Evolutionary conservation across 176 grass and related monocot species (phyloP), one percentile per base, ranked within the genome.

Genomic region (Avena atlantica): DNA sequence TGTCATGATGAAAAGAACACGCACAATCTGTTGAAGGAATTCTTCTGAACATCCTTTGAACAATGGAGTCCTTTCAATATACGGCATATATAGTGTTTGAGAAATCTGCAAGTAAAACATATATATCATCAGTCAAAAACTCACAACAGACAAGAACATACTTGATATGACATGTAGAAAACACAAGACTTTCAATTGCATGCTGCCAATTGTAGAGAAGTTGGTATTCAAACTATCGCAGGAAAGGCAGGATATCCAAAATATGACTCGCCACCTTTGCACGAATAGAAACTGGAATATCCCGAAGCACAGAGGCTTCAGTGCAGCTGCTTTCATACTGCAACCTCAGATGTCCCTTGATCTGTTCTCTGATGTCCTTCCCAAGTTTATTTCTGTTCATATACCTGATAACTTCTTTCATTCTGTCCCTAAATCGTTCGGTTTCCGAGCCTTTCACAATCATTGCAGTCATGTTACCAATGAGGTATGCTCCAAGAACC

Each of bases 401-500:
- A 34, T 94, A 99, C 51, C 87, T 93, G 59, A 97, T 94, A 55
- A 99, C 89, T 79, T 97, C 97, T 89, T 93, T 99, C 97, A 99
- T 99, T 87, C 90, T 99, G 62, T 99, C 97, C 80, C 97, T 97
- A 67, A 99, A 99, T 69, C 89, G 87, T 80, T 97, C 97, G 0
- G 97, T 99, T 81, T 84, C 93, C 3, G 97, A 99, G 73, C 97
- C 97, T 93, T 99, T 99, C 24, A 99, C 97, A 40, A 99, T 99
- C 31, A 99, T 81, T 3, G 97, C 97, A 81, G 97, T 99, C 94
- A 96, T 94, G 83, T 94, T 99, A 87, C 97, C 97, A 24, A 99
- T 94, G 55, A 99, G 94, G 81, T 99, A 99, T 67, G 97, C 97
- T 80, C 97, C 92, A 59, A 99, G 90, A 90, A 99, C 92, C 97